phyloP scores from a whole-genome alignment of 495 filamentous ascomycete genomes.

The Hypoxylon fragiforme region DNA sequence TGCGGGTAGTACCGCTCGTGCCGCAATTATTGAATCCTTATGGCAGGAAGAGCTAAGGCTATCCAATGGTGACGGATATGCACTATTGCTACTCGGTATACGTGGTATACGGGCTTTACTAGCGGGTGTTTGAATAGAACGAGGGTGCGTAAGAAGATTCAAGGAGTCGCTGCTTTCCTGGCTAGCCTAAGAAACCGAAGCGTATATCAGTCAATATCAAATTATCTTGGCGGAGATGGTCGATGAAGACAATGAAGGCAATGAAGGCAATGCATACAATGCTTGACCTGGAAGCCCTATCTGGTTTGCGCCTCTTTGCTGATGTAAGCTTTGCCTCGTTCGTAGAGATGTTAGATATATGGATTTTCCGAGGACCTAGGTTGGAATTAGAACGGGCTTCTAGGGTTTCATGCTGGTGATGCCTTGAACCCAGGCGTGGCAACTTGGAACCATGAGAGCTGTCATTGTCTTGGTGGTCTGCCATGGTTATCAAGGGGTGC shows the following conservation, averaged over 20 bases:
- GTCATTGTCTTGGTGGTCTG: conserved; percentile 5
- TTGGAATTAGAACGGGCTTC: conserved; percentile 20
- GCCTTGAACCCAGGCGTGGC: conserved; percentile 10
- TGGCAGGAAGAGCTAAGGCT: not conserved
- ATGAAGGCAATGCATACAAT: conserved; percentile 22
- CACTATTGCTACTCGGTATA: conserved; percentile 1
- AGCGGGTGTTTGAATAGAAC: conserved; percentile 1
- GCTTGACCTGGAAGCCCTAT: conserved; percentile 11
- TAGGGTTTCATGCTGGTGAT: conserved; percentile 11
- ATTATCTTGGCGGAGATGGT: too few species aligned
- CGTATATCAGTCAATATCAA: conserved; percentile 14
- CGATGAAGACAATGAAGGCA: too few species aligned
- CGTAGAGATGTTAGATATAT: conserved; percentile 5
- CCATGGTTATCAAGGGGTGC: conserved; percentile 14
- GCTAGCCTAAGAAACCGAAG: conserved; percentile 16
- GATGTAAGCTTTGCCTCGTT: conserved; percentile 11
- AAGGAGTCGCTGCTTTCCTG: conserved; percentile 24
- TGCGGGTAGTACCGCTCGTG: conserved; percentile 4
- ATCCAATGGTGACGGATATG: not conserved
- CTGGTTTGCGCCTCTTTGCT: conserved; percentile 5
- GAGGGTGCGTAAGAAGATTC: conserved; percentile 9
- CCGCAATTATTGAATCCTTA: conserved; percentile 12
- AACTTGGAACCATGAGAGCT: conserved; percentile 18
- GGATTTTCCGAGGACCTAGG: conserved; percentile 17
- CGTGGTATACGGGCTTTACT: conserved; percentile 2